Evolutionary conservation across 2,329 filamentous ascomycete genomes (phyloP), one percentile per base, ranked within the genome.

Genomic region (Zarea fungicola): DNA sequence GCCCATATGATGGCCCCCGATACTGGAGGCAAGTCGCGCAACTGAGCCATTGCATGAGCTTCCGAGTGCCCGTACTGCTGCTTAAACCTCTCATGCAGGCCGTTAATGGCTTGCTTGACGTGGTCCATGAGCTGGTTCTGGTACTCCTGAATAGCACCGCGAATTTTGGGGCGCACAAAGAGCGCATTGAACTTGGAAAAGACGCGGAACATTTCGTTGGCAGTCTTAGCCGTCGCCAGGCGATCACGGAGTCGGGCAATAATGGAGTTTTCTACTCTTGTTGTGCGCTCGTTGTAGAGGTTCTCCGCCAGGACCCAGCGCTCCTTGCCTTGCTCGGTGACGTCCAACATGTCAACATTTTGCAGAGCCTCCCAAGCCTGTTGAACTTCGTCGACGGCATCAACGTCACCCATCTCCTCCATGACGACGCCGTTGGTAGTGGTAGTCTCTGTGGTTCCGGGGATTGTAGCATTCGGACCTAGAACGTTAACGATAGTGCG

Each of bases 131-230:
- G 83, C 67, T 96, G 91, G 5, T 92, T 93, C 67, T 99, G 93
- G 65, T 99, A 99, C 70, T 99, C 92, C 36, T 90, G 88, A 61
- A 99, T 99, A 48, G 93, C 95, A 57, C 95, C 91, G 56, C 93
- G 85, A 70, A 99, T 97, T 76, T 99, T 99, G n/a, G 93, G 93
- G 52, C 93, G 84, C 49, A 99, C 92, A 59, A 99, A 95, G 25
- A 99, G 83, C 2, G 93, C 93, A 64, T 99, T 99, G 79, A 99
- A 99, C 65, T 97, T 97, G 46, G 93, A 97, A 66, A 99, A 99
- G 53, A 99, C 93, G 48, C 95, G 87, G 67, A 99, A 99, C 93
- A 99, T 99, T 69, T 99, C 95, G 63, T 95, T 97, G 34, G 93
- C 93, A 54, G 90, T 96, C 75, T 95, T 96, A 11, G 93, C 92